Evolutionary conservation across 2,329 filamentous ascomycete genomes (phyloP).

Genomic region (Drechslerella coelobrocha): DNA sequence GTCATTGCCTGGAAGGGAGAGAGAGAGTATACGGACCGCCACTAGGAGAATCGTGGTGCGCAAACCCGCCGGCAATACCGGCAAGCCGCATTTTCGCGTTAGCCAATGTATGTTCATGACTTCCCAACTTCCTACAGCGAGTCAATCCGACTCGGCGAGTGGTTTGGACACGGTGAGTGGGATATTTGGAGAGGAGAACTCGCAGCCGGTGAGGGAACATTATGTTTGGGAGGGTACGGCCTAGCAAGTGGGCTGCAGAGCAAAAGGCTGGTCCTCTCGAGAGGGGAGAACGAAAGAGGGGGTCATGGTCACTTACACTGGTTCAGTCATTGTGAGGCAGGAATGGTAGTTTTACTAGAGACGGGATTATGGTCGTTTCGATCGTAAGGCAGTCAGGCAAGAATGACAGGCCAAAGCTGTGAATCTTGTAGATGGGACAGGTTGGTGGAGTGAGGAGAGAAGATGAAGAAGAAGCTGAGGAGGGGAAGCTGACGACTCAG

Average conservation of each 20-base stretch:
- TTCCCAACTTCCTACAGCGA: slow-evolving; percentile 24
- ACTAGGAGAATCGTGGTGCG: slow-evolving; percentile 53
- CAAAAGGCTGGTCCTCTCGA: no score
- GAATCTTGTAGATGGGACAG: not conserved
- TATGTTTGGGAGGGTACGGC: no score
- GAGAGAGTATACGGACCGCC: slow-evolving; percentile 53
- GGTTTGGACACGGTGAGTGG: slow-evolving; percentile 50
- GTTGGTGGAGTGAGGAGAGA: not conserved
- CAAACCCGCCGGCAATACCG: slow-evolving; percentile 54
- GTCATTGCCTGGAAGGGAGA: slow-evolving; percentile 27
- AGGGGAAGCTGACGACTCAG: not conserved
- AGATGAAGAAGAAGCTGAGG: not conserved
- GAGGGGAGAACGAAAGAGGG: slow-evolving; percentile 49
- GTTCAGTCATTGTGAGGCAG: slow-evolving; percentile 55
- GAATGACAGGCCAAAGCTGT: no score
- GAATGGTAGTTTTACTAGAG: not conserved
- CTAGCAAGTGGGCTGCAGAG: no score
- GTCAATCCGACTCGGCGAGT: slow-evolving; percentile 50
- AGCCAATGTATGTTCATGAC: slow-evolving; percentile 50
- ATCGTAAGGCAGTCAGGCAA: not conserved
- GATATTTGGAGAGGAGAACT: slow-evolving; percentile 33
- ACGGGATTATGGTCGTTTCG: not conserved
- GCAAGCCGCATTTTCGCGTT: slow-evolving; percentile 54
- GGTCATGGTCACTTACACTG: slow-evolving; percentile 67
- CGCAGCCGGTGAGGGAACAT: slow-evolving; percentile 8